Evolutionary conservation across 2,329 filamentous ascomycete genomes (phyloP), one percentile per base, ranked within the genome.

Genomic region (Talaromyces piceae): DNA sequence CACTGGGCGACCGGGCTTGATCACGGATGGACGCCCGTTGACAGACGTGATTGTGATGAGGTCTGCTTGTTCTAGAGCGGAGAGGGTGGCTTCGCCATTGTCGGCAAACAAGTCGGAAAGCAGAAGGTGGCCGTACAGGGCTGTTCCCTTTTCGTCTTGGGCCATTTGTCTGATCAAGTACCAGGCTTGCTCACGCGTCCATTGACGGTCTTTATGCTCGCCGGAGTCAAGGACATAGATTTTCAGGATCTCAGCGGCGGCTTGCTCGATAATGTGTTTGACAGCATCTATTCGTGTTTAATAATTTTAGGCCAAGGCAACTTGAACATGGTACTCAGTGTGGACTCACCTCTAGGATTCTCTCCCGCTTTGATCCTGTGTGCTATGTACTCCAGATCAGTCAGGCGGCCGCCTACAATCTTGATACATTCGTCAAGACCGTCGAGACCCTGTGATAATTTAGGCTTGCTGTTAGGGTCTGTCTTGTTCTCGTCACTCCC

Each of bases 361-460:
- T 96, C 90, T 13, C 93, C 91, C 1, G 86, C 83, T 69, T 89
- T 88, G 60, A 98, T 86, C 16, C 93, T 81, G 30, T 91, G 83
- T n/a, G 91, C 87, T 41, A 98, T 81, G 63, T 93, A 94, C 64
- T 97, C 91, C 18, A 98, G 83, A 63, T 98, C 93, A 0, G 90
- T 95, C n/a, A 98, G 78, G 3, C 93, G 87, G 2, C 93, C 93
- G 20, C 93, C 93, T 1, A 98, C 78, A 0, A 84, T 79, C 25
- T 83, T 79, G 57, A 97, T 94, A 59, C 87, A 91, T 25, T 78
- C 78, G 61, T 96, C 90, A 1, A 98, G 78, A 56, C 91, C 87
- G 1, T 69, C 67, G 5, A 93, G 73, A 56, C 90, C 78, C 43
- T 70, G 47, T 12, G 73, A 72, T 23, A 69, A 65, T 16, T 58